These are phyloP conservation scores for Neurospora crassa DNA, from an alignment of 2,329 filamentous ascomycete species.

Conservation along the genomic window DNA sequence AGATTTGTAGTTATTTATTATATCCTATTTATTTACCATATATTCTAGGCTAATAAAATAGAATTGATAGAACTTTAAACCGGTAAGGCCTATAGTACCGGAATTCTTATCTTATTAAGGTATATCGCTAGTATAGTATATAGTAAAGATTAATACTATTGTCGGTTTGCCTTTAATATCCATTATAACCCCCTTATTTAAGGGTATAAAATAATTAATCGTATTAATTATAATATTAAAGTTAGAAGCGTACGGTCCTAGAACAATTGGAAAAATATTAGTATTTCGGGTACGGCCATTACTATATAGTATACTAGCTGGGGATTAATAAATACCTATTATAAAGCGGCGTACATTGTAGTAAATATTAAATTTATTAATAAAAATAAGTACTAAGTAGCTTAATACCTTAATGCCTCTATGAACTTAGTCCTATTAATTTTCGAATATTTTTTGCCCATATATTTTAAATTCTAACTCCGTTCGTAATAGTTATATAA, in stretches of 20 bases:
- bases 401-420: background rate
- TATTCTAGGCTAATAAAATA: background rate
- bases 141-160: background rate
- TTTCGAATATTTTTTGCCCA: background rate
- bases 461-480: background rate
- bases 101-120: background rate
- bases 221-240: background rate
- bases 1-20: background rate
- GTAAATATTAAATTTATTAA: background rate
- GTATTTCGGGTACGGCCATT: background rate
- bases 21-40: background rate
- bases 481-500: background rate
- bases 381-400: background rate
- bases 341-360: rapidly evolving
- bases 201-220: background rate
- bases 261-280: too few species aligned
- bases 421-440: background rate
- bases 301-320: background rate
- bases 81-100: background rate
- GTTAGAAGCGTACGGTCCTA: background rate
- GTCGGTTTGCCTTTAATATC: background rate
- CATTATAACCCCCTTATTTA: background rate
- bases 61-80: background rate
- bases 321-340: background rate
- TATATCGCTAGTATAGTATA: background rate